A percentile compares a stretch with the other conserved stretches of the same genome.
Conservation (phyloP, 768 basidiomycete species). For the Suillus brevipes region DNA sequence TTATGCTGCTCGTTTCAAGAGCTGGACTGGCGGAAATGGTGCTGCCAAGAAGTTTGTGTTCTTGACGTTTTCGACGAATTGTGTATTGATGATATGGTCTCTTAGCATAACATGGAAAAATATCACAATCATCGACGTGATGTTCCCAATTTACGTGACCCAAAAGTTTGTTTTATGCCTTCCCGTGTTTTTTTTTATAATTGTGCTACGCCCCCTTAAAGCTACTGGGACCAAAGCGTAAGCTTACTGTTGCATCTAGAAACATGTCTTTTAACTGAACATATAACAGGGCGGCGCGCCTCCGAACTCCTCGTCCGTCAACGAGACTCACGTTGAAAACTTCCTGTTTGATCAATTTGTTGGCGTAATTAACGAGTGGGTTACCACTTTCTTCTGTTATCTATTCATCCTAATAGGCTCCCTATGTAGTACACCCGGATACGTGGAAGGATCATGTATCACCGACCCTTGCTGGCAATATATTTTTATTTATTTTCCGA, state of each 20-base stretch:
- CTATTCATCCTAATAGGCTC: neutral
- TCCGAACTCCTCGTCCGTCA: conserved; percentile 44
- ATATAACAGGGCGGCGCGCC: conserved; percentile 36
- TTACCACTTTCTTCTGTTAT: neutral
- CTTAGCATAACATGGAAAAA: conserved; percentile 58
- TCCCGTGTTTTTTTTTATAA: neutral
- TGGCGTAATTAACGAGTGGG: conserved; percentile 50
- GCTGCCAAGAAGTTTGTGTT: conserved; percentile 51
- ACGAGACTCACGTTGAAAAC: conserved; percentile 57
- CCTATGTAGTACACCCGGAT: conserved; percentile 35
- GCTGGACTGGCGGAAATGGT: conserved; percentile 65
- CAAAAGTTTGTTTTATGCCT: conserved; percentile 50
- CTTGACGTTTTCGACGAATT: neutral
- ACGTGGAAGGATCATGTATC: conserved; percentile 59
- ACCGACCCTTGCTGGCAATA: conserved; percentile 57
- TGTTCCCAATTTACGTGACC: conserved; percentile 61
- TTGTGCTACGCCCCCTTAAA: conserved; percentile 19
- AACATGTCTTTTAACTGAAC: neutral
- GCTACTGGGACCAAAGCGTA: conserved; percentile 65
- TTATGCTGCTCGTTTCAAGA: conserved; percentile 67
- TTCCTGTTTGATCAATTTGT: conserved; percentile 56
- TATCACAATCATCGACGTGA: conserved; percentile 51
- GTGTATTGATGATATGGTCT: neutral
- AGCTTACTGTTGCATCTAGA: conserved; percentile 11
- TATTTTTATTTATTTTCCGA: conserved; percentile 11